Conservation (phyloP, 2,329 filamentous ascomycete genomes). For the Aureobasidium zeae region DNA sequence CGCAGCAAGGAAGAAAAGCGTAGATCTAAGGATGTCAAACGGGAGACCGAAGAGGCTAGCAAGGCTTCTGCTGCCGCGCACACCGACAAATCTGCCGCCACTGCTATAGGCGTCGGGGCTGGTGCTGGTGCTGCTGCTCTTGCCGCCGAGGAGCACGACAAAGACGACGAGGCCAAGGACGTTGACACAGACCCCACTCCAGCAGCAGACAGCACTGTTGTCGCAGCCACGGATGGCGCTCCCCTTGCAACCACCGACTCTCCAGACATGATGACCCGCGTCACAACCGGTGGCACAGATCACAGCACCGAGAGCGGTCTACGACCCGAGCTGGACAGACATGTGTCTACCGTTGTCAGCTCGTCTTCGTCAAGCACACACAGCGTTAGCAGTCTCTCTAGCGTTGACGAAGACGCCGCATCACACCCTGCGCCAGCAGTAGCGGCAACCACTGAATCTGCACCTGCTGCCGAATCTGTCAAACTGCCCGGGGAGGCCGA, state of each 20-base stretch:
- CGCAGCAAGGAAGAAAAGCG: conserved; percentile 44
- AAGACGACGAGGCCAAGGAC: not conserved
- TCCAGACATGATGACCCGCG: conserved; percentile 4
- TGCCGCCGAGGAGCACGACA: not conserved
- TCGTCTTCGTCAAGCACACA: conserved; percentile 17
- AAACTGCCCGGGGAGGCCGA: not conserved
- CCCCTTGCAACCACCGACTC: conserved; percentile 9
- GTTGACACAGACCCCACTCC: conserved; percentile 5
- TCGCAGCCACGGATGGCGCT: conserved; percentile 1
- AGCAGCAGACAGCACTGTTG: not conserved
- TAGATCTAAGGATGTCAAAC: conserved; percentile 34
- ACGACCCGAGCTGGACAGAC: conserved; percentile 25
- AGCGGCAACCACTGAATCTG: not conserved
- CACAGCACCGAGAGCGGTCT: conserved; percentile 6
- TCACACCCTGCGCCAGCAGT: not conserved
- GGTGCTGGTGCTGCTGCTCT: not conserved
- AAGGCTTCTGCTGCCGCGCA: conserved; percentile 17
- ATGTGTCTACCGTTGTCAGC: conserved; percentile 25
- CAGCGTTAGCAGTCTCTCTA: conserved; percentile 12
- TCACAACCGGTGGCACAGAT: conserved; percentile 1
- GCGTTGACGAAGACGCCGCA: conserved; percentile 16
- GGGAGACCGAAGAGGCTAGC: conserved; percentile 19
- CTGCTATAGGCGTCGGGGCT: not conserved
- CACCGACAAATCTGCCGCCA: conserved; percentile 6
- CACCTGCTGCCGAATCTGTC: not conserved